These are phyloP conservation scores for Vaccinium vitisidaea DNA, from an alignment of 148 eudicot genomes.

Conservation along the genomic window DNA sequence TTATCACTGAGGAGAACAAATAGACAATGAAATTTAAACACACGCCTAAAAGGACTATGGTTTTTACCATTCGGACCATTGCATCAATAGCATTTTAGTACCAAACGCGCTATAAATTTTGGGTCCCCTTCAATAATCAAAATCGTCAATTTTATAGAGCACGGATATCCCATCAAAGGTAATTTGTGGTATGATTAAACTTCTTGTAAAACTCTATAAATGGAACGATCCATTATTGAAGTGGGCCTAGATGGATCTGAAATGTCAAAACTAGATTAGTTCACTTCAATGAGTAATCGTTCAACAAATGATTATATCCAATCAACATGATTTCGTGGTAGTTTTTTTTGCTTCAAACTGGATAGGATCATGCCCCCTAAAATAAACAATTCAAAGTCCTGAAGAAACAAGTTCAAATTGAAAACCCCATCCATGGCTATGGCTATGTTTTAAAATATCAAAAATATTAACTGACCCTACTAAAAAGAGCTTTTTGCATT, in stretches of 20 bases:
- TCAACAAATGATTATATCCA: no score
- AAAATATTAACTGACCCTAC: no score
- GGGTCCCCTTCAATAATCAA: not conserved
- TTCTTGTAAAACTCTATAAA: no score
- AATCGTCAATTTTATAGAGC: not conserved
- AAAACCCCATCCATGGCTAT: not conserved
- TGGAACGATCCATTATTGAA: not conserved
- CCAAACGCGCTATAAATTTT: not conserved
- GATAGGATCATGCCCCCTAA: not conserved
- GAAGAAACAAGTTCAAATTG: no score
- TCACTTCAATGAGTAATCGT: no score
- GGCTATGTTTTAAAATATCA: not conserved
- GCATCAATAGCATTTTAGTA: not conserved
- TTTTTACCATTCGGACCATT: not conserved
- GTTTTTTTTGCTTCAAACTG: no score
- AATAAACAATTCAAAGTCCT: no score
- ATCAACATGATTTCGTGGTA: no score
- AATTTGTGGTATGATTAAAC: not conserved
- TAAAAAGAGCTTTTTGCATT: no score
- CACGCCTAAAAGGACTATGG: no score
- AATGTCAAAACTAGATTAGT: no score
- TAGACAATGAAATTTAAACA: no score
- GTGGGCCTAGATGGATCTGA: not conserved
- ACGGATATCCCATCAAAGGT: not conserved
- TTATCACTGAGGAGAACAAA: not conserved